Base-by-base conservation (phyloP, 257 asterid genomes). In the Solanum gracilifrons region DNA sequence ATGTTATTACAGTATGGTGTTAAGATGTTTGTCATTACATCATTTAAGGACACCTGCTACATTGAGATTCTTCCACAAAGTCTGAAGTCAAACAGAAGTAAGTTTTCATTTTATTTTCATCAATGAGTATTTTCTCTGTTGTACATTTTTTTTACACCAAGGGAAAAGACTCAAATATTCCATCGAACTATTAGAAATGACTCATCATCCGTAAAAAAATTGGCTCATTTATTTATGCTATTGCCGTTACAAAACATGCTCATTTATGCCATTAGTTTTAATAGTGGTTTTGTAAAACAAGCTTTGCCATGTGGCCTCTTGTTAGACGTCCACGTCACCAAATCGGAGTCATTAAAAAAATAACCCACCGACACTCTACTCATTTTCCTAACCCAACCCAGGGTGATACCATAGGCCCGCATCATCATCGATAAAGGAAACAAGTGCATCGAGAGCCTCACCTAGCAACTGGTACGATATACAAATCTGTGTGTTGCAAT, bases 21-120 rank as follows among this genome's bases (percentile, higher is more conserved):
- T 88, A 95, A 93, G 95, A 92, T 97, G 82, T 92, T 95, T 88
- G 93, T 97, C 84, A 86, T 97, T 64, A 97, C 99, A 12, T 97
- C 99, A 32, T 97, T 93, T 91, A 97, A 93, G 92, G 98, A 97
- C 87, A 95, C 99, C 4, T 97, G 98, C 92, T 97, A 95, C 88
- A 95, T 95, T 77, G 99, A 97, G 93, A 94, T 97, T 88, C 93
- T 95, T 88, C 99, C 98, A 37, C 94, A 93, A 82, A 86, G 75
- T 84, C 94, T 89, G 90, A 95, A 92, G 92, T 93, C 99, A 62
- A 87, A 94, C 85, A 95, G 98, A 91, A 90, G 99, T 94, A 87
- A 90, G 96, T 87, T 58, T 87, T 51, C 20, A 82, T 83, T 71
- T 69, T 87, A 27, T 29, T 82, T 83, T 55, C 10, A 11, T 48